phyloP scores from a whole-genome alignment of 2,329 filamentous ascomycete species.

The Colletotrichum sp. region DNA sequence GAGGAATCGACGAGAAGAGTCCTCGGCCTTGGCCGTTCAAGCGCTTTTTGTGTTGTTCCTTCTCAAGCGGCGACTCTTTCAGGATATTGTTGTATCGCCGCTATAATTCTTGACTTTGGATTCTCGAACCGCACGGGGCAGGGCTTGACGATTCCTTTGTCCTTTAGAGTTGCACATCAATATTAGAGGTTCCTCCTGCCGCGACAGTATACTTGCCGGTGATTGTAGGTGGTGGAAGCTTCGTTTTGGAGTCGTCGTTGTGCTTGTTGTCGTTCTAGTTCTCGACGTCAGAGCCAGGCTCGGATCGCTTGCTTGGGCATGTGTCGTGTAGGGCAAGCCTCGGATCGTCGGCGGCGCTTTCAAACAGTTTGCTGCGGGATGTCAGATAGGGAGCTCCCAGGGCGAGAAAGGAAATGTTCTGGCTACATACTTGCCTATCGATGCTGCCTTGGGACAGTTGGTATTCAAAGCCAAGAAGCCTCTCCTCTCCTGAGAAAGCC shows the following conservation, averaged over 20 bases:
- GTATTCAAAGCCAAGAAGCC: neutral
- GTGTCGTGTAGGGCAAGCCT: neutral
- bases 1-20: neutral
- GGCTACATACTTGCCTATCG: neutral
- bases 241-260: fast-evolving
- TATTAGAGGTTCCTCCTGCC: fast-evolving
- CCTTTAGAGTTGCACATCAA: neutral
- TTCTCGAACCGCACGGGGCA: neutral
- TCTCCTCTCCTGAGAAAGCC: neutral
- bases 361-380: neutral
- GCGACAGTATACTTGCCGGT: neutral
- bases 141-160: fast-evolving
- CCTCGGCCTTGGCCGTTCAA: neutral
- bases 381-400: neutral
- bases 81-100: neutral
- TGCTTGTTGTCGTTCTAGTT: neutral
- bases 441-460: neutral
- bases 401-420: neutral
- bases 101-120: neutral
- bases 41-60: neutral
- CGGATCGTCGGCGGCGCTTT: neutral
- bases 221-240: neutral
- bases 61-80: neutral
- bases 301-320: neutral
- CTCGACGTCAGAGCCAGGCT: neutral